Evolutionary conservation across 208 protist species (phyloP).

Genomic region (Crithidia bombi): DNA sequence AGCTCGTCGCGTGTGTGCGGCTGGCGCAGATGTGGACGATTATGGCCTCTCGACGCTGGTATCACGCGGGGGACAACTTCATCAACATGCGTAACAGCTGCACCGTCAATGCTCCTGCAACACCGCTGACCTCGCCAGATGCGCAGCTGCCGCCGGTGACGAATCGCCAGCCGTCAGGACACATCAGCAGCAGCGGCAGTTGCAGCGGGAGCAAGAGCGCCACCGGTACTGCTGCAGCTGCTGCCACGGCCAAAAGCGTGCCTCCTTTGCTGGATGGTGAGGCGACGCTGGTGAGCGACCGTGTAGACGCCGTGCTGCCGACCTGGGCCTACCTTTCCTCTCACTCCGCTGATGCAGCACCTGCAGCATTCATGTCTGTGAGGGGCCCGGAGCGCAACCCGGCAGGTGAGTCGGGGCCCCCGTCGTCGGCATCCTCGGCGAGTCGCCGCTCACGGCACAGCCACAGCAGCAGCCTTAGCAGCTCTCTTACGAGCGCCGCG

Average conservation of each 20-base stretch:
- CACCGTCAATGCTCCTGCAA: background rate
- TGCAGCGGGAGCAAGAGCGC: background rate
- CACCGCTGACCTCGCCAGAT: background rate
- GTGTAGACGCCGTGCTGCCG: constrained; percentile 32
- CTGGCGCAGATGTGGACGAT: constrained; percentile 27
- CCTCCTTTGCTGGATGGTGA: constrained; percentile 11
- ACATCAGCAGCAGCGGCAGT: background rate
- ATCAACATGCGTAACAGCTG: background rate
- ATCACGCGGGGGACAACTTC: background rate
- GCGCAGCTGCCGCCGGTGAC: background rate
- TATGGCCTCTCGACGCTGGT: constrained; percentile 3
- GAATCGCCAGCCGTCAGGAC: constrained; percentile 9
- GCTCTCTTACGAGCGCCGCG: constrained; percentile 4
- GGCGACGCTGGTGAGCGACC: constrained; percentile 30
- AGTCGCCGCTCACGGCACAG: constrained; percentile 3
- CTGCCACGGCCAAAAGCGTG: background rate
- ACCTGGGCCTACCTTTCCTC: constrained; percentile 34
- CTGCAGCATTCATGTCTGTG: background rate
- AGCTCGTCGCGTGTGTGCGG: constrained; percentile 22
- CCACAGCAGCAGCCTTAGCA: constrained; percentile 16
- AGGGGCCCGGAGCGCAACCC: background rate
- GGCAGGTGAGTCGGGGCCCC: background rate
- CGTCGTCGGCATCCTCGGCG: background rate
- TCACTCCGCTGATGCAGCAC: constrained; percentile 16
- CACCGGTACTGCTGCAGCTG: background rate